Evolutionary conservation across 352 stramenopile species (phyloP).

Genomic region (Elongisporangium prolatum): DNA sequence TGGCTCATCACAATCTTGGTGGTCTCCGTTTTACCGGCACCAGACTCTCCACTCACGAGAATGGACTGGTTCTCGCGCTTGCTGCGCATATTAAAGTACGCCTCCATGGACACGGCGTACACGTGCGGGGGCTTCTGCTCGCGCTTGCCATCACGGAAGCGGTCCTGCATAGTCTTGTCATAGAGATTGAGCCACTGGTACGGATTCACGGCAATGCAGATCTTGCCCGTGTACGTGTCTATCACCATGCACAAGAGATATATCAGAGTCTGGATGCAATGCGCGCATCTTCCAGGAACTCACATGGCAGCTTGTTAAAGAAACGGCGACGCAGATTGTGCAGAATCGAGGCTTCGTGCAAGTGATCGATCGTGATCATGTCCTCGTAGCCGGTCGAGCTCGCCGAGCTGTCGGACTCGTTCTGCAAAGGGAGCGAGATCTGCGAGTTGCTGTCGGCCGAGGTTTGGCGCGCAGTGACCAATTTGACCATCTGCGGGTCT

Average conservation of each 20-base stretch:
- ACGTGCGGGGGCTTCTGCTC: conserved; percentile 79
- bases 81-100: conserved; percentile 77
- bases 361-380: conserved; percentile 86
- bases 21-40: conserved; percentile 95
- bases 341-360: conserved; percentile 84
- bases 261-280: neutral
- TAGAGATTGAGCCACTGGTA: conserved; percentile 87
- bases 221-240: conserved; percentile 86
- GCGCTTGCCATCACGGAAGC: conserved; percentile 67
- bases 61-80: conserved; percentile 91
- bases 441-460: conserved; percentile 19
- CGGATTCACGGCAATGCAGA: conserved; percentile 87
- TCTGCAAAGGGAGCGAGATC: conserved; percentile 64
- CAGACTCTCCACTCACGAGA: conserved; percentile 93
- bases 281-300: conserved; percentile 4
- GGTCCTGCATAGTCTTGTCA: conserved; percentile 60
- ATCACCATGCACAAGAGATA: conserved; percentile 1
- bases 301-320: conserved; percentile 77
- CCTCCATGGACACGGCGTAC: conserved; percentile 85
- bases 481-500: conserved; percentile 46
- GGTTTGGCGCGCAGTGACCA: conserved; percentile 58
- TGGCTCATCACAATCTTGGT: conserved; percentile 96
- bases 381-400: conserved; percentile 66
- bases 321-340: conserved; percentile 79
- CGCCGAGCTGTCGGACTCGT: conserved; percentile 36